Conservation (phyloP, 805 yeast species). For the Wickerhamiella sergipiensis region DNA sequence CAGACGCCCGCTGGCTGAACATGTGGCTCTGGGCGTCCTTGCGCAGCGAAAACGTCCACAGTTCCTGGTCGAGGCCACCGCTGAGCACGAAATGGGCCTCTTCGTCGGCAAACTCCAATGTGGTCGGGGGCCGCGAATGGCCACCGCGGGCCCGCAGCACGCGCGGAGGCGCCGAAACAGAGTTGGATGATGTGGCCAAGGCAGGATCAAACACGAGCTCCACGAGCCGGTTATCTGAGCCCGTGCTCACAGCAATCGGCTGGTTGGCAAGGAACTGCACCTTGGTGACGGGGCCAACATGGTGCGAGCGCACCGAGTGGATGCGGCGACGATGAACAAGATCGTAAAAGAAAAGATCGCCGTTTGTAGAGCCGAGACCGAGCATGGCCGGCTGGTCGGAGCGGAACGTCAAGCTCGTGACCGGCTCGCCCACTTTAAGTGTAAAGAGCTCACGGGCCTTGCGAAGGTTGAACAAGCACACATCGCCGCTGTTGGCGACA, state of each 20-base stretch:
- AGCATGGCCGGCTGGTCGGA: conserved; percentile 81
- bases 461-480: conserved; percentile 52
- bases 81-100: conserved; percentile 75
- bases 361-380: conserved; percentile 63
- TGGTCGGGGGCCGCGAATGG: conserved; percentile 81
- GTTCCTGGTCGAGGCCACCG: conserved; percentile 70
- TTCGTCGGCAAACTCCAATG: conserved; percentile 62
- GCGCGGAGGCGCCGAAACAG: conserved; percentile 79
- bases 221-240: conserved; percentile 79
- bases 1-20: conserved; percentile 56
- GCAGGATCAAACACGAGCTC: conserved; percentile 93
- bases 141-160: conserved; percentile 90
- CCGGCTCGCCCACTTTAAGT: conserved; percentile 27
- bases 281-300: conserved; percentile 68
- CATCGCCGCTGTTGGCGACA: conserved; percentile 58
- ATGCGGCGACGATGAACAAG: conserved; percentile 57
- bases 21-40: conserved; percentile 96
- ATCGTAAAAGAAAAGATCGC: conserved; percentile 80
- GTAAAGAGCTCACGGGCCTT: conserved; percentile 45
- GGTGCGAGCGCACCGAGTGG: conserved; percentile 61
- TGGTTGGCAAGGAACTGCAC: conserved; percentile 78
- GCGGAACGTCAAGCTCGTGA: conserved; percentile 62
- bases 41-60: conserved; percentile 86
- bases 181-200: conserved; percentile 38
- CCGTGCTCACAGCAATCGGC: conserved; percentile 76